These are phyloP conservation scores for Auxenochlorella protothecoides DNA, from an alignment of 139 green algal genomes.

Conservation along the genomic window DNA sequence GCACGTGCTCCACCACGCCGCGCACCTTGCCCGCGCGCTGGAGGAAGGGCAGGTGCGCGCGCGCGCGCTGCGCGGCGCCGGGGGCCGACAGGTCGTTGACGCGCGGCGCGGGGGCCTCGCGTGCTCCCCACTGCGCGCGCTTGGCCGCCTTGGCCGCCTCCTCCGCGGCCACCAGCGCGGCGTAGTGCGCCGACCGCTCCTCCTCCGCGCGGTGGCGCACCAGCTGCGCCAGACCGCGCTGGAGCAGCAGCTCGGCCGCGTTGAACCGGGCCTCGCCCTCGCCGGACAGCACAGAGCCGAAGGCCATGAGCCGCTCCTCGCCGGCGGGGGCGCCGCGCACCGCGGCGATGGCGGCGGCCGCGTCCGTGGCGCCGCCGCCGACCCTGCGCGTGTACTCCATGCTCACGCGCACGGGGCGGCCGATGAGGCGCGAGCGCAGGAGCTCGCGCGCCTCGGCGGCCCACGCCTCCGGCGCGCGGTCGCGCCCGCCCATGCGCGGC, in stretches of 20 bases:
- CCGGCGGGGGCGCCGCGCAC: constrained; percentile 1
- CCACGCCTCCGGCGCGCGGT: constrained; percentile 61
- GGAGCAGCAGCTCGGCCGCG: constrained; percentile 75
- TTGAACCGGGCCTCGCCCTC: constrained; percentile 35
- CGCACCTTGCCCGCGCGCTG: constrained; percentile 59
- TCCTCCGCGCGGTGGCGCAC: constrained; percentile 52
- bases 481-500: constrained; percentile 54
- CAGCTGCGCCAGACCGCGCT: constrained; percentile 69
- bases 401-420: constrained; percentile 63
- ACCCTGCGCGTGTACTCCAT: constrained; percentile 94
- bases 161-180: constrained; percentile 78
- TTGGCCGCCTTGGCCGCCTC: constrained; percentile 59
- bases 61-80: constrained; percentile 24
- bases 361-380: background rate
- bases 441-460: constrained; percentile 85
- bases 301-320: constrained; percentile 51
- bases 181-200: constrained; percentile 65
- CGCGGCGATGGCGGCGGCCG: too few species aligned
- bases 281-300: constrained; percentile 60
- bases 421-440: constrained; percentile 56
- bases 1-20: constrained; percentile 75
- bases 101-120: constrained; percentile 56
- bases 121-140: constrained; percentile 70
- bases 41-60: constrained; percentile 83
- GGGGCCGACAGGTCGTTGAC: constrained; percentile 81